Evolutionary conservation across 1,284 basidiomycete species (phyloP).

Genomic region (Puccinia horiana): DNA sequence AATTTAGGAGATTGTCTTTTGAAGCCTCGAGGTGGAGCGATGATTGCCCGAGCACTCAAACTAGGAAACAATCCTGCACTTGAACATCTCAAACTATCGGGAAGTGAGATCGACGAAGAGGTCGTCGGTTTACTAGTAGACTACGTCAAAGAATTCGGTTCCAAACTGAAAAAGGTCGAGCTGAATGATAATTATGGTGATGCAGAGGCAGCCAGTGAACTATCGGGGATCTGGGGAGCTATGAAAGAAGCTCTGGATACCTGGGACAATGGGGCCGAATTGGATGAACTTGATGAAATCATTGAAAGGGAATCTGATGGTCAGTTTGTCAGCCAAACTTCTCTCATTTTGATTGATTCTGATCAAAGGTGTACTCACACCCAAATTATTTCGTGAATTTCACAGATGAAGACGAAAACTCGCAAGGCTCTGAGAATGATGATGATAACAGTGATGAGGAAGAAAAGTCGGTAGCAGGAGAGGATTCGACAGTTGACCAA

Average conservation of each 20-base stretch:
- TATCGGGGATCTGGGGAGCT: conserved; percentile 42
- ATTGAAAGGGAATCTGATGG: conserved; percentile 47
- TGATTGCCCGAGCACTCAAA: conserved; percentile 66
- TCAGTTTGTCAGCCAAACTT: background rate
- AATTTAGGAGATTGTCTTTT: conserved; percentile 92
- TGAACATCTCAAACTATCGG: conserved; percentile 77
- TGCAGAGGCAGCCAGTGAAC: conserved; percentile 33
- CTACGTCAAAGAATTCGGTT: conserved; percentile 68
- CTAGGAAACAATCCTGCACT: conserved; percentile 73
- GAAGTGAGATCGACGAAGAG: conserved; percentile 78
- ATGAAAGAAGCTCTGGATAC: conserved; percentile 47
- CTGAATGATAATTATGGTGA: conserved; percentile 76
- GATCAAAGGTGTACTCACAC: conserved; percentile 68
- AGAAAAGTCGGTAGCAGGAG: background rate
- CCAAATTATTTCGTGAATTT: conserved; percentile 68
- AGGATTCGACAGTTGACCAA: background rate
- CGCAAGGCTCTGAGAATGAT: conserved; percentile 63
- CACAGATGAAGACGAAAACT: conserved; percentile 65
- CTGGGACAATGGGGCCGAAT: conserved; percentile 47
- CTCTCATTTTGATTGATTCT: background rate
- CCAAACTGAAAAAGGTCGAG: conserved; percentile 69
- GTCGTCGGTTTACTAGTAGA: conserved; percentile 71
- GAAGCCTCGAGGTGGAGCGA: conserved; percentile 66
- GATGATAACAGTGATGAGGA: conserved; percentile 21
- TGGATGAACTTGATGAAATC: conserved; percentile 49